Conservation (phyloP, 2,329 filamentous ascomycete species). For the Aureobasidium sp. region DNA sequence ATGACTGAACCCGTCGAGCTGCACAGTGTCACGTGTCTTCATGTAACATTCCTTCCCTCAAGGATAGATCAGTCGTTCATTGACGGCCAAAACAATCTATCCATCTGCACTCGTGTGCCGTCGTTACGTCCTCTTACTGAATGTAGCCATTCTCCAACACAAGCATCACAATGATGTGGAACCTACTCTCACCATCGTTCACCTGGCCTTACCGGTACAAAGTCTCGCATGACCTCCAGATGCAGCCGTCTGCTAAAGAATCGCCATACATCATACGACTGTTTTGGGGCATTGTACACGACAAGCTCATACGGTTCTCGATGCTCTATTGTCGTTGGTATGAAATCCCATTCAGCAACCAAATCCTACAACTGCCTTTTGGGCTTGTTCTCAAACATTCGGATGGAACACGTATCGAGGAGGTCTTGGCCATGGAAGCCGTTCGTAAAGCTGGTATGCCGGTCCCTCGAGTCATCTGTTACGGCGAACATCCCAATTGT, state of each 20-base stretch:
- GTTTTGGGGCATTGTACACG: not conserved
- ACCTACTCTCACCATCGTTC: not conserved
- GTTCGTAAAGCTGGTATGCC: too few relatives aligned
- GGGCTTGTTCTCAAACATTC: not conserved
- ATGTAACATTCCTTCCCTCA: not conserved
- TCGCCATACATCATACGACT: not conserved
- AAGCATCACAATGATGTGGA: not conserved
- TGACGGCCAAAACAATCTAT: too few relatives aligned
- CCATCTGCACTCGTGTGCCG: too few relatives aligned
- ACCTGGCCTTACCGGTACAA: not conserved
- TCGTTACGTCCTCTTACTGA: not conserved
- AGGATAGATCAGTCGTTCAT: too few relatives aligned
- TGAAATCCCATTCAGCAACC: not conserved
- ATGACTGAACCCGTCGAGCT: not conserved
- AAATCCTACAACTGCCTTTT: conserved; percentile 14
- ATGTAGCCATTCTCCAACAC: not conserved
- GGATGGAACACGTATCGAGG: not conserved
- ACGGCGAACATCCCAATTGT: too few relatives aligned
- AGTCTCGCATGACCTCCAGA: not conserved
- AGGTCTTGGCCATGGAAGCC: not conserved
- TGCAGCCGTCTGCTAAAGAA: too few relatives aligned
- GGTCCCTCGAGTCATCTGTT: too few relatives aligned
- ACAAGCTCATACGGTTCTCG: not conserved
- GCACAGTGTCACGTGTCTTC: not conserved
- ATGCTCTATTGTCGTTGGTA: not conserved